These are phyloP conservation scores for Perkinsus marinus DNA, from an alignment of 169 alveolate species.

Conservation along the genomic window DNA sequence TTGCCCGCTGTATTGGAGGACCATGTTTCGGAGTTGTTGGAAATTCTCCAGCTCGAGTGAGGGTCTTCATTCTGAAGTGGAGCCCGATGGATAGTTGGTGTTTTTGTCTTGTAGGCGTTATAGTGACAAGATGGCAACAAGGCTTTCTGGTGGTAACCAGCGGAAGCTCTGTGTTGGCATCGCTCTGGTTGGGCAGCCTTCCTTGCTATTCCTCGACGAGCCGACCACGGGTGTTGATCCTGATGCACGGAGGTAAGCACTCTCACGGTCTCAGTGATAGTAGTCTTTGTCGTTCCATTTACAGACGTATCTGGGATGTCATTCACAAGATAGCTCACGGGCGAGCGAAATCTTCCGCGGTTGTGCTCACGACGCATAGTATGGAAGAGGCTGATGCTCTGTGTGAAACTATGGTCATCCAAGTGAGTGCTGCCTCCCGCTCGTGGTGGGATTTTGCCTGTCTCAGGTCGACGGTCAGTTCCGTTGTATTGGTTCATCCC, in stretches of 20 bases:
- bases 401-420: conserved; percentile 58
- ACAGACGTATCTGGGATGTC: conserved; percentile 56
- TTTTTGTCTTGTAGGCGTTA: neutral
- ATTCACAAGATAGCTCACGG: conserved; percentile 44
- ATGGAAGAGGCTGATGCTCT: conserved; percentile 80
- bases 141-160: conserved; percentile 71
- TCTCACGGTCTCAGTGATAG: too few relatives aligned
- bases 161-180: conserved; percentile 70
- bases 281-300: too few relatives aligned
- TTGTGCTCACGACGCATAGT: conserved; percentile 68
- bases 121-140: conserved; percentile 49
- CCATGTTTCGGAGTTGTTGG: neutral
- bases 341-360: conserved; percentile 18
- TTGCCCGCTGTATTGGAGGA: neutral
- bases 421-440: conserved; percentile 70
- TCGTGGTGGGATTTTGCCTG: too few relatives aligned
- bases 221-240: conserved; percentile 84
- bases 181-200: conserved; percentile 69
- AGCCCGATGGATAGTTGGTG: too few relatives aligned
- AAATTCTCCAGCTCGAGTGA: neutral
- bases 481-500: conserved; percentile 56
- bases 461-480: conserved; percentile 51
- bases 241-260: conserved; percentile 44
- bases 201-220: conserved; percentile 69
- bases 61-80: neutral